Evolutionary conservation across 352 stramenopile species (phyloP), one percentile per base, ranked within the genome.

Genomic region (Plasmopara muralis): DNA sequence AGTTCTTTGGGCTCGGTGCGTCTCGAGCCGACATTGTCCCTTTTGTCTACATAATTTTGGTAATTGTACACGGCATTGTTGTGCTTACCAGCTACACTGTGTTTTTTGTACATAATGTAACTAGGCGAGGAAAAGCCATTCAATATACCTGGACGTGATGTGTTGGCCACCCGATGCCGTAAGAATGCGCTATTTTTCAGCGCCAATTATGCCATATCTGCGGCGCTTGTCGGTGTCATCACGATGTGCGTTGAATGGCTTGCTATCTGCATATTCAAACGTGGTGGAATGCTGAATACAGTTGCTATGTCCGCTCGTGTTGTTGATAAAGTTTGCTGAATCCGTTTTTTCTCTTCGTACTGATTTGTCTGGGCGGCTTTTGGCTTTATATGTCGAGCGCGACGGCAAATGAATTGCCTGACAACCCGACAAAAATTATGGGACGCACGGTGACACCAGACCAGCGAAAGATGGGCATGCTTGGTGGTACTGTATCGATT

Each of bases 121-220:
- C 14, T 25, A 87, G 79, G 83, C 20, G 78, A 93, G 59, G 80
- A 86, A 54, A 93, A 93, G 64, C 80, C 83, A 4, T 93, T 93
- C 52, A 89, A 91, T 51, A 56, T 93, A 10, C 83, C 83, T 20
- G 68, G 54, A 35, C 74, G 80, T 20, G 77, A 89, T 8, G 66
- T 72, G n/a, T 51, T 86, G 31, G 70, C 77, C 14, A 62, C 72
- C 14, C 77, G 83, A 14, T 68, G 77, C 39, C 74, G 80, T 51
- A 89, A 89, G 66, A 93, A 93, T 52, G 70, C 81, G 43, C 47
- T 88, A 51, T 93, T 81, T 66, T 93, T 91, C 50, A 79, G 78
- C 52, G 84, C 83, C 37, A 93, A 93, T 64, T 93, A 93, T 55
- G 77, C 75, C 15, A 80, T 89, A 57, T 87, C 75, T 6, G 80